A percentile compares a stretch with the other conserved stretches of the same genome.
These are phyloP conservation scores for Helicostylum pulchrum DNA, from an alignment of 192 early-diverging fungal species.

Conservation along the genomic window DNA sequence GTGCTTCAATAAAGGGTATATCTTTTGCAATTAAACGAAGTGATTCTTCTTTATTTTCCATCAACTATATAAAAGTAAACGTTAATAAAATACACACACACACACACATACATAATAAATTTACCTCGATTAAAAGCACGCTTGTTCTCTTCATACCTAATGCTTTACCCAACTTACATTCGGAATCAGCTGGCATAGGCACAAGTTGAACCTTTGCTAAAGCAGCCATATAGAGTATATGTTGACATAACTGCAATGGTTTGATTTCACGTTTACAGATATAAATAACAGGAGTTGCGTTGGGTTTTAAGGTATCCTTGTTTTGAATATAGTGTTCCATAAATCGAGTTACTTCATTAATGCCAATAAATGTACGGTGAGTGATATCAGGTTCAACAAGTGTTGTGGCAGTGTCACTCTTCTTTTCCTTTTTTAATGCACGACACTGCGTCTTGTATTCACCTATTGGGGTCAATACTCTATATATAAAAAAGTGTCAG, in stretches of 20 bases:
- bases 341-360: conserved; percentile 18
- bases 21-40: not conserved
- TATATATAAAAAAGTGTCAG: not conserved
- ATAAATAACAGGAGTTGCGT: not conserved
- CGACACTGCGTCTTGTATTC: not conserved
- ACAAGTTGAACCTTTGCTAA: conserved; percentile 4
- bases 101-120: too few species aligned
- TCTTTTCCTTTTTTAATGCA: not conserved
- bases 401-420: not conserved
- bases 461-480: conserved; percentile 13
- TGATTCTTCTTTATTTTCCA: conserved; percentile 2
- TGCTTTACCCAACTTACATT: not conserved
- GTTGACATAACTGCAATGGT: not conserved
- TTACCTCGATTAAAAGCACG: not conserved
- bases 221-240: conserved; percentile 17
- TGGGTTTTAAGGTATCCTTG: not conserved
- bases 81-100: too few species aligned
- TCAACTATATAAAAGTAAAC: not conserved
- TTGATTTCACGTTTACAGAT: conserved; percentile 23
- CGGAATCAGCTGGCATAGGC: not conserved
- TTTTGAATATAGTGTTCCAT: conserved; percentile 10
- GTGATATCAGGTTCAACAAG: conserved; percentile 3
- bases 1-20: not conserved
- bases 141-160: conserved; percentile 5
- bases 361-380: conserved; percentile 3